Base-by-base conservation (phyloP, 2,329 filamentous ascomycete genomes). In the Arthrinium phaeospermum region DNA sequence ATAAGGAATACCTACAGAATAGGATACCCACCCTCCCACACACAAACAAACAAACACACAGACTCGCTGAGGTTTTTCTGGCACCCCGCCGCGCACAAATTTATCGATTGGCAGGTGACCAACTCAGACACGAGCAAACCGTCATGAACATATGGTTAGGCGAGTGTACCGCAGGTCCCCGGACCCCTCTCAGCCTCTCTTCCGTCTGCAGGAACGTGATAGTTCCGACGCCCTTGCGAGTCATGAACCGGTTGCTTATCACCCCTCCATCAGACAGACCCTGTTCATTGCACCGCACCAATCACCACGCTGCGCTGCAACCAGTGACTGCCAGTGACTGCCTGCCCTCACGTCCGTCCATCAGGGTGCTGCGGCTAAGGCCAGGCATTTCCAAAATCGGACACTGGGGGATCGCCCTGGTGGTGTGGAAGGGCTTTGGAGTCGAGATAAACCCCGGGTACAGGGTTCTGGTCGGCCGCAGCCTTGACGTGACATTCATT, bases 201-300 rank as follows among this genome's bases (percentile, higher is more conserved):
- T 64, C 34, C 57, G 34, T 41, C 57, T 64, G 57, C 57, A 64
- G 57, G 57, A 64, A 64, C 57, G 57, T 64, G 57, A 64, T 64
- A 64, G 34, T 64, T n/a, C 57, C 57, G 57, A 41, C 22, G 57
- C 41, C 22, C 57, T 41, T 64, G 19, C 57, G 57, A 64, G 57
- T 64, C 57, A 64, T 64, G 57, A 24, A 41, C 57, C 57, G n/a
- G 22, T 24, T 41, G 19, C 57, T 64, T 64, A 64, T 64, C 57
- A 64, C 57, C 57, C 34, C n/a, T 64, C 57, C 57, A 64, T 24
- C 57, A 41, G 27, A 64, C n/a, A 37, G 57, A 64, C 57, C 57
- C 57, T 41, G 57, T 24, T 41, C 22, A 19, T 24, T 41, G 19
- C 34, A 64, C 57, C 57, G 19, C 57, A 8, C 57, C 57, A 64